Evolutionary conservation across 2,329 filamentous ascomycete species (phyloP), one percentile per base, ranked within the genome.

Genomic region (Exophiala mesophila): DNA sequence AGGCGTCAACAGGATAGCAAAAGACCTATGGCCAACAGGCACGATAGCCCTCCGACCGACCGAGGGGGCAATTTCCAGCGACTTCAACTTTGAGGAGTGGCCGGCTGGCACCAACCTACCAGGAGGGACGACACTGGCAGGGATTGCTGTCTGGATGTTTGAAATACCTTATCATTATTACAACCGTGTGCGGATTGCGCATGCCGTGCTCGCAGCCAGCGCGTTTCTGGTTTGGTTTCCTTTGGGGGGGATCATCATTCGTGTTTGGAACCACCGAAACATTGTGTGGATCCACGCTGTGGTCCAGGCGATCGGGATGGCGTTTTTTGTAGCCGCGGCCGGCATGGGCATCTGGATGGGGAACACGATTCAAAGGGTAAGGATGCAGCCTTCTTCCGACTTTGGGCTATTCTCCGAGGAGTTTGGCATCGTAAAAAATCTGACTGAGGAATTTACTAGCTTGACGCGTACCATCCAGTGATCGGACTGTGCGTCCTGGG

Each of bases 341-440:
- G 57, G 49, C 7, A 50, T 54, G 20, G 58, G 59, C 8, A 52
- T 60, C n/a, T 57, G 55, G 32, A 53, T 61, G 43, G 58, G 49
- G 12, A 55, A 29, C 15, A 39, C 39, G 12, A 12, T 44, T 2
- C 33, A 52, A 13, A 18, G 32, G 26, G 42, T 49, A 37, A 29
- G 47, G 36, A 9, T 7, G n/a, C n/a, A n/a, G n/a, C n/a, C n/a
- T n/a, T n/a, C n/a, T n/a, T n/a, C n/a, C n/a, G n/a, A n/a, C n/a
- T n/a, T n/a, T n/a, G n/a, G n/a, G n/a, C n/a, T n/a, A n/a, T n/a
- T n/a, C n/a, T n/a, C n/a, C n/a, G n/a, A n/a, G n/a, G n/a, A n/a
- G n/a, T n/a, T n/a, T n/a, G n/a, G n/a, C n/a, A 26, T 26, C 12
- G 7, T 6, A 6, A 26, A 26, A 26, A 26, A 12, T 6, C 23